A percentile compares a stretch with the other conserved stretches of the same genome.
Evolutionary conservation across 2,329 filamentous ascomycete genomes (phyloP).

Genomic region (Aspergillus caelatus): DNA sequence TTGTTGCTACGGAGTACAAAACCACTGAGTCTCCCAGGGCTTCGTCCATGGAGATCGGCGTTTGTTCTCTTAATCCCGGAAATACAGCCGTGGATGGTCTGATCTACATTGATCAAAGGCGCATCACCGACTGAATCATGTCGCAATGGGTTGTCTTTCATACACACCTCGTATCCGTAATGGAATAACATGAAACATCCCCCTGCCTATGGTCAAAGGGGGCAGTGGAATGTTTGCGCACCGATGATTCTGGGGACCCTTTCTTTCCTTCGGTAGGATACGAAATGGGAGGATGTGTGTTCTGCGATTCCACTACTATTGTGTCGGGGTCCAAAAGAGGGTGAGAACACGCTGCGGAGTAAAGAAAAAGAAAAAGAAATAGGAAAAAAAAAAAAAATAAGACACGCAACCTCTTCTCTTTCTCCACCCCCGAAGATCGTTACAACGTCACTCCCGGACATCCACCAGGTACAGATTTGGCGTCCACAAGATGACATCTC

Average conservation of each 20-base stretch:
- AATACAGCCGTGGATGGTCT: neutral
- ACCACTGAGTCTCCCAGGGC: neutral
- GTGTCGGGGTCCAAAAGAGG: neutral
- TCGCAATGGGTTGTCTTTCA: neutral
- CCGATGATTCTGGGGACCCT: neutral
- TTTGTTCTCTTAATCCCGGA: neutral
- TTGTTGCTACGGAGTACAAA: neutral
- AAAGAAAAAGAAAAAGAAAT: neutral
- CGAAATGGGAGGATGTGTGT: neutral
- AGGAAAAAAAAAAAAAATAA: neutral
- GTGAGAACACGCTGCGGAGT: neutral
- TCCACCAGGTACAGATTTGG: neutral
- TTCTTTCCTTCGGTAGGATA: neutral
- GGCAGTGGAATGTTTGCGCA: neutral
- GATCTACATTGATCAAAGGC: neutral
- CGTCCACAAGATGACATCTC: neutral
- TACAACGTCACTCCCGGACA: neutral
- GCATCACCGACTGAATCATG: neutral
- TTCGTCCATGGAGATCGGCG: neutral
- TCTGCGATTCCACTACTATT: neutral
- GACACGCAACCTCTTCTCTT: neutral
- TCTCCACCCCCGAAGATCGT: slow-evolving; percentile 1
- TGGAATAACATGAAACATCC: neutral
- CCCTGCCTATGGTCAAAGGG: neutral
- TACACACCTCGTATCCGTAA: neutral